Evolutionary conservation across 306 rosid species (phyloP), one percentile per base, ranked within the genome.

Genomic region (Hippophae rhamnoides): DNA sequence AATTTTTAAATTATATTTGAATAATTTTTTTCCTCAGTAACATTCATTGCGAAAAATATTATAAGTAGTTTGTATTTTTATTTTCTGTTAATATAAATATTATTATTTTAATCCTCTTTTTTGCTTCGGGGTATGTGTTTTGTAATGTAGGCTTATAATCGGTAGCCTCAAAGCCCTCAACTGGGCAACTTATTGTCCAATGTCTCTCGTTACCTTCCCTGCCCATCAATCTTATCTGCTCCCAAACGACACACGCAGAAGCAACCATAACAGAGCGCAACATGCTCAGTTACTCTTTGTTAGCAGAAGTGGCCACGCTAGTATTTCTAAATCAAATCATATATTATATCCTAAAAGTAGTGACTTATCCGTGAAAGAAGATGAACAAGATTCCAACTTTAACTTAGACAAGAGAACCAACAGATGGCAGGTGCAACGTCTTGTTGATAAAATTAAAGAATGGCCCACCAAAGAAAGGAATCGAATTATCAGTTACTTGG

Each of bases 401-500:
- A 54, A 54, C 58, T 72, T 72, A 41, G 70, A 67, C 7, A 18
- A 66, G 18, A 59, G 31, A 63, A 14, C 72, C 63, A 69, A 69
- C 44, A 70, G 63, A 62, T 49, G 62, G 7, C 66, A 54, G 25
- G 47, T 63, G n/a, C 71, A 72, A 59, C 54, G 13, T 26, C 67
- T 77, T 26, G 67, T 78, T 40, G 75, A 56, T 10, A 70, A 46
- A 52, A 68, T 84, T 14, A 64, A 53, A 47, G 59, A 67, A 8
- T 47, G 80, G 45, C 76, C 82, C 54, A 43, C 69, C 7, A 52
- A 64, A 63, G 56, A 25, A 43, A 70, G 68, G 44, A 60, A 18
- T 45, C 52, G 81, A 56, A 53, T 74, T 41, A 54, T 69, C 11
- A 50, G 43, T 56, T 13, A 47, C 10, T 63, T 63, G 46, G 65